These are phyloP conservation scores for Pythium phragmiticola DNA, from an alignment of 352 stramenopile species.

Conservation along the genomic window DNA sequence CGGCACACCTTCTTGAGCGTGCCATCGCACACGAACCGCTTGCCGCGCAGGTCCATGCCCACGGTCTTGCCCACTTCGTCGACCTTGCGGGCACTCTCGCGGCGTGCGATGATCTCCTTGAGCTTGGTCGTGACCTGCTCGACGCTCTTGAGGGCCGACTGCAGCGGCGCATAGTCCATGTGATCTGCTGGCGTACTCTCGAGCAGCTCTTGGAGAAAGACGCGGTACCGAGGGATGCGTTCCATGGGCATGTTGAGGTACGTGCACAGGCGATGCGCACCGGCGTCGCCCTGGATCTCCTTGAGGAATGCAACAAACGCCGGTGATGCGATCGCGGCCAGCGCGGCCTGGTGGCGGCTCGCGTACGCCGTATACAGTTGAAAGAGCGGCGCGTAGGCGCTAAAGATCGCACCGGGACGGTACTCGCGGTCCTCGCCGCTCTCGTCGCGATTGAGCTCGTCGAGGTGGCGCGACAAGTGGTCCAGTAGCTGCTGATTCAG, in stretches of 20 bases:
- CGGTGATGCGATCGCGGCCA: conserved; percentile 70
- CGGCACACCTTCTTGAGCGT: conserved; percentile 84
- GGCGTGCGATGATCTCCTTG: conserved; percentile 73
- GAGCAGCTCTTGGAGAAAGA: conserved; percentile 79
- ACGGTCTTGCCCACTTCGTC: conserved; percentile 60
- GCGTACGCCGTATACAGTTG: conserved; percentile 87
- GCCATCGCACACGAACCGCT: conserved; percentile 73
- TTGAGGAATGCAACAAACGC: conserved; percentile 71
- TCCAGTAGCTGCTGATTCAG: conserved; percentile 88
- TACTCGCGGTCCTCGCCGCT: conserved; percentile 27
- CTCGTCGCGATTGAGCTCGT: conserved; percentile 50
- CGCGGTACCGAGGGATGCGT: conserved; percentile 81
- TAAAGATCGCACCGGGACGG: conserved; percentile 74
- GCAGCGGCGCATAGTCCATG: conserved; percentile 68
- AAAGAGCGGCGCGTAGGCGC: conserved; percentile 80
- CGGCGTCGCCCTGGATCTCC: conserved; percentile 67
- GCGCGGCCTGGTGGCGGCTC: conserved; percentile 67
- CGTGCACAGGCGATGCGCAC: conserved; percentile 55
- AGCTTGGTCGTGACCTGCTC: conserved; percentile 76
- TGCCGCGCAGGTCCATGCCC: conserved; percentile 62
- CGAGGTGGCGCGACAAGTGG: conserved; percentile 73
- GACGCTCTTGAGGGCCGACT: conserved; percentile 71
- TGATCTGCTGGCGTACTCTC: conserved; percentile 64
- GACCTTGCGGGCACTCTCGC: conserved; percentile 66
- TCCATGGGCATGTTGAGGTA: conserved; percentile 90